phyloP scores from a whole-genome alignment of 371 early-diverging fungal genomes.

The Mortierella sp. region DNA sequence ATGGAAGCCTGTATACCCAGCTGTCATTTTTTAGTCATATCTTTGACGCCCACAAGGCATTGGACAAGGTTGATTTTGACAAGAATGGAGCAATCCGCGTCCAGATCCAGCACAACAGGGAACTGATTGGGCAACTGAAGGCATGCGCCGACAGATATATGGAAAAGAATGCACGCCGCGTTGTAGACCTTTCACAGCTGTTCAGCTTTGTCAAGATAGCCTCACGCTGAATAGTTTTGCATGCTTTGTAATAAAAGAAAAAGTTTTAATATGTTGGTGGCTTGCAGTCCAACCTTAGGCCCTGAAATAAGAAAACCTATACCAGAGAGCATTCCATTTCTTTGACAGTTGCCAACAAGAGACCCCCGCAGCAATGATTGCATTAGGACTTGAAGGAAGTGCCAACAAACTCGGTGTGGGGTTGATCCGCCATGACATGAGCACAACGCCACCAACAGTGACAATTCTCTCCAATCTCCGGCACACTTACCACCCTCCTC shows the following conservation, averaged over 20 bases:
- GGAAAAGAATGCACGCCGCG: constrained; percentile 70
- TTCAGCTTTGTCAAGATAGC: constrained; percentile 57
- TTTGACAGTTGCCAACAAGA: neutral
- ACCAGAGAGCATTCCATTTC: too few relatives aligned
- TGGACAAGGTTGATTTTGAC: constrained; percentile 39
- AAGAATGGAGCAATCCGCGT: constrained; percentile 30
- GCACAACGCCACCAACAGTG: constrained; percentile 49
- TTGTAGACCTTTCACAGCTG: constrained; percentile 71
- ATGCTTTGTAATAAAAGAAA: neutral
- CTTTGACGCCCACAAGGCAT: constrained; percentile 61
- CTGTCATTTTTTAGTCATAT: constrained; percentile 71
- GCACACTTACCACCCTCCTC: constrained; percentile 97
- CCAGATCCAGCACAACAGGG: constrained; percentile 40
- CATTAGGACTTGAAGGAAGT: constrained; percentile 95
- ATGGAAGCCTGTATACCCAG: constrained; percentile 73
- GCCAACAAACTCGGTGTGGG: constrained; percentile 99
- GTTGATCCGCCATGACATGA: constrained; percentile 86
- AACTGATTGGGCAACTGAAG: constrained; percentile 53
- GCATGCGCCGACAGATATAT: constrained; percentile 67
- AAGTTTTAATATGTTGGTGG: neutral
- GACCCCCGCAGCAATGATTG: constrained; percentile 58
- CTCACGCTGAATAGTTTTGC: neutral
- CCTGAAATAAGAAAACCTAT: neutral
- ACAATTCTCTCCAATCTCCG: constrained; percentile 94
- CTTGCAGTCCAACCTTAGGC: neutral